Evolutionary conservation across 371 early-diverging fungal genomes (phyloP).

Genomic region (Lichtheimia ornata): DNA sequence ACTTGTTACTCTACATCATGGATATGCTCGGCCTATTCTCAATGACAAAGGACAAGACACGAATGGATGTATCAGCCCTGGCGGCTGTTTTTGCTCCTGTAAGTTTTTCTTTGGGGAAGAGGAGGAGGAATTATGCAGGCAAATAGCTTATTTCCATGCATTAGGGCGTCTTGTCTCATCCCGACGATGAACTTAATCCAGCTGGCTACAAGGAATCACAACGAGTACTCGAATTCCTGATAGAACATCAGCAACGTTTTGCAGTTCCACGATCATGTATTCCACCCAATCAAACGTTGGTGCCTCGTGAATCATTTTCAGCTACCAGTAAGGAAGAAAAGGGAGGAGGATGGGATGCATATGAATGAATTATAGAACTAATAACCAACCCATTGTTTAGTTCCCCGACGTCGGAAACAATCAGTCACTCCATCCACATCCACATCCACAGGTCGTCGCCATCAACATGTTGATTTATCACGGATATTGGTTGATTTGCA

Average conservation of each 20-base stretch:
- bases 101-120: conserved; percentile 2
- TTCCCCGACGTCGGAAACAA: background rate
- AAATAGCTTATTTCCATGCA: background rate
- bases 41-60: conserved; percentile 45
- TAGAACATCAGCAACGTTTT: conserved; percentile 45
- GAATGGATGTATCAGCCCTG: conserved; percentile 59
- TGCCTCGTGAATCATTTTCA: conserved; percentile 6
- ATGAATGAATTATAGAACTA: background rate
- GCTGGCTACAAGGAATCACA: conserved; percentile 64
- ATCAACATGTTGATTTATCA: background rate
- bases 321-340: too few species aligned
- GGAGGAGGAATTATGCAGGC: background rate
- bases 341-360: too few species aligned
- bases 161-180: conserved; percentile 55
- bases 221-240: conserved; percentile 57
- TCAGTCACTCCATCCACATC: background rate
- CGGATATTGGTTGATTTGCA: conserved; percentile 1
- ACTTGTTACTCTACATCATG: conserved; percentile 59
- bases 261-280: conserved; percentile 24
- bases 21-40: conserved; percentile 60
- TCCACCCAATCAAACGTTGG: conserved; percentile 5
- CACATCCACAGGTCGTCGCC: background rate
- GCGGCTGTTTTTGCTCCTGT: conserved; percentile 69
- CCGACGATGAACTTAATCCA: conserved; percentile 58
- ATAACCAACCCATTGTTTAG: background rate